Evolutionary conservation across 164 flowering plant species (phyloP).

Genomic region (Tetracentron sinense): DNA sequence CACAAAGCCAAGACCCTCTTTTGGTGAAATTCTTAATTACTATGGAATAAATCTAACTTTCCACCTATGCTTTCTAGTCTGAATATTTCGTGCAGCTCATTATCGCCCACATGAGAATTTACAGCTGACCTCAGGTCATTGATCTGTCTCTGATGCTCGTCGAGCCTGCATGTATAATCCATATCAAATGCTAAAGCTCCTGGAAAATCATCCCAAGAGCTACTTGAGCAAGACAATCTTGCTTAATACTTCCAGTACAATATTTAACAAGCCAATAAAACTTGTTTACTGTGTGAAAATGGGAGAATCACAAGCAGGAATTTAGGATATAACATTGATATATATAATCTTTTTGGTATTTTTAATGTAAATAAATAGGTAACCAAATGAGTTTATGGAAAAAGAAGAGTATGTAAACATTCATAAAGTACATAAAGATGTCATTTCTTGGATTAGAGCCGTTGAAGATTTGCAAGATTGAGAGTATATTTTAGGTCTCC

Average conservation of each 20-base stretch:
- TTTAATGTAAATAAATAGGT: too few relatives aligned
- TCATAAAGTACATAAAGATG: too few relatives aligned
- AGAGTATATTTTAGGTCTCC: too few relatives aligned
- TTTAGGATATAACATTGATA: too few relatives aligned
- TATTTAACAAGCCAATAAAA: neutral
- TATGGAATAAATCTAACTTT: constrained; percentile 80
- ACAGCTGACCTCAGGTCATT: constrained; percentile 70
- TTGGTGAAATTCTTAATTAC: too few relatives aligned
- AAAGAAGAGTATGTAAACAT: too few relatives aligned
- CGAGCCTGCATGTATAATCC: constrained; percentile 86
- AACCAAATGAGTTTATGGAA: too few relatives aligned
- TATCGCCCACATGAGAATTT: constrained; percentile 55
- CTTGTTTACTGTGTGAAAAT: neutral
- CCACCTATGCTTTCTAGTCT: constrained; percentile 60
- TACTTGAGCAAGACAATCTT: neutral
- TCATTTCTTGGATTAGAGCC: too few relatives aligned
- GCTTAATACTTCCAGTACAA: neutral
- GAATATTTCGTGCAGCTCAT: constrained; percentile 63
- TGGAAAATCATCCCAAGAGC: constrained; percentile 21
- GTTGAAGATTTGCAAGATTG: too few relatives aligned
- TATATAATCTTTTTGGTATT: too few relatives aligned
- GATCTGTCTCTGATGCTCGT: constrained; percentile 71
- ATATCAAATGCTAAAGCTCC: constrained; percentile 74
- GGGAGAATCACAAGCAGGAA: neutral
- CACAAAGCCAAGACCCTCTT: too few relatives aligned